These are phyloP conservation scores for Polytrichum commune DNA, from an alignment of 225 moss, liverwort and hornwort genomes.

Conservation along the genomic window DNA sequence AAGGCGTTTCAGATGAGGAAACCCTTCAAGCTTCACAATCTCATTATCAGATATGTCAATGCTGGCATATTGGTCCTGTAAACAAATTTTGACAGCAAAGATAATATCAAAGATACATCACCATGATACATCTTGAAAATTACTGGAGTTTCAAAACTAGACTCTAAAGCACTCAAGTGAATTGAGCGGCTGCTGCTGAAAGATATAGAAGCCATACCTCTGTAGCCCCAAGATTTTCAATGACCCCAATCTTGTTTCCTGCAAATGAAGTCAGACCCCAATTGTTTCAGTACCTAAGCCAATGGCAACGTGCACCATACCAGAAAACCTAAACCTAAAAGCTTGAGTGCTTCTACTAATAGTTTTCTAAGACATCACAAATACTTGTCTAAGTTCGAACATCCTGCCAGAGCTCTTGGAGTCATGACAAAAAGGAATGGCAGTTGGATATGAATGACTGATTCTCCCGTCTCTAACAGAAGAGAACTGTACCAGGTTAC, in stretches of 20 bases:
- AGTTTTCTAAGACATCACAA: too few species aligned
- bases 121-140: too few species aligned
- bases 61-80: slow-evolving; percentile 97
- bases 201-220: slow-evolving; percentile 52
- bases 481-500: too few species aligned
- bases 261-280: slow-evolving; percentile 8
- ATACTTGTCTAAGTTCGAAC: too few species aligned
- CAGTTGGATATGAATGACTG: too few species aligned
- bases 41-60: slow-evolving; percentile 98
- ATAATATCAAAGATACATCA: not conserved
- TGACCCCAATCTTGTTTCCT: slow-evolving; percentile 93
- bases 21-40: slow-evolving; percentile 96
- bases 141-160: not conserved
- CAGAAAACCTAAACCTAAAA: too few species aligned
- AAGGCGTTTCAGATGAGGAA: slow-evolving; percentile 91
- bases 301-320: too few species aligned
- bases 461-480: too few species aligned
- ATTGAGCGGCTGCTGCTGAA: not conserved
- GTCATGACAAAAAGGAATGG: too few species aligned
- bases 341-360: too few species aligned
- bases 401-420: too few species aligned
- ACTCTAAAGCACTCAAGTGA: not conserved
- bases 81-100: not conserved
- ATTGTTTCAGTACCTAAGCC: too few species aligned
- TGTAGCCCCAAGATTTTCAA: slow-evolving; percentile 96